Conservation (phyloP, 345 rosid genomes). For the Sapria himalayana region DNA sequence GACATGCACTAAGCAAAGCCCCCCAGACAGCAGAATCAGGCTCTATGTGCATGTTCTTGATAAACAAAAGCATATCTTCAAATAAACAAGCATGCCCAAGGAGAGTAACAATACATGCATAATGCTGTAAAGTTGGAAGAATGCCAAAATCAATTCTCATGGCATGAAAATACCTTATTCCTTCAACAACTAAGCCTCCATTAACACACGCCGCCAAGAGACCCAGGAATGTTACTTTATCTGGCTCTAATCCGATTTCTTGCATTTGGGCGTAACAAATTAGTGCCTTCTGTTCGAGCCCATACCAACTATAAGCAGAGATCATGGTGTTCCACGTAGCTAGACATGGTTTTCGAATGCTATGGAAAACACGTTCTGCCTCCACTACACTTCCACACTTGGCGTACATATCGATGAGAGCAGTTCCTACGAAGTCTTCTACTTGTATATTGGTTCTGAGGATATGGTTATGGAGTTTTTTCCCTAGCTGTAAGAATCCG, state of each 20-base stretch:
- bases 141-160: conserved; percentile 38
- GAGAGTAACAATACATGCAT: conserved; percentile 51
- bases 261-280: conserved; percentile 25
- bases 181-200: conserved; percentile 48
- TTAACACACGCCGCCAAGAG: conserved; percentile 53
- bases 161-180: conserved; percentile 26
- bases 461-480: conserved; percentile 32
- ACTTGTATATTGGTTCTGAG: conserved; percentile 28
- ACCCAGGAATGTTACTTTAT: conserved; percentile 60
- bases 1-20: conserved; percentile 50
- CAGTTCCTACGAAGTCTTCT: conserved; percentile 56
- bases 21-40: conserved; percentile 79
- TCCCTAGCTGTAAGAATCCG: conserved; percentile 35
- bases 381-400: conserved; percentile 43
- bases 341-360: conserved; percentile 26
- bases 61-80: conserved; percentile 34
- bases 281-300: conserved; percentile 37
- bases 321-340: conserved; percentile 70
- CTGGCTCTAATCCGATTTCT: conserved; percentile 31
- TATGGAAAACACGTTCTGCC: conserved; percentile 41
- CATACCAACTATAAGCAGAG: conserved; percentile 46
- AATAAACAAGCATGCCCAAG: conserved; percentile 40
- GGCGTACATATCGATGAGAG: conserved; percentile 63
- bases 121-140: conserved; percentile 46
- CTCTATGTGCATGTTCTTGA: conserved; percentile 21